Conservation (phyloP, 495 filamentous ascomycete species). For the Podospora anserina region DNA sequence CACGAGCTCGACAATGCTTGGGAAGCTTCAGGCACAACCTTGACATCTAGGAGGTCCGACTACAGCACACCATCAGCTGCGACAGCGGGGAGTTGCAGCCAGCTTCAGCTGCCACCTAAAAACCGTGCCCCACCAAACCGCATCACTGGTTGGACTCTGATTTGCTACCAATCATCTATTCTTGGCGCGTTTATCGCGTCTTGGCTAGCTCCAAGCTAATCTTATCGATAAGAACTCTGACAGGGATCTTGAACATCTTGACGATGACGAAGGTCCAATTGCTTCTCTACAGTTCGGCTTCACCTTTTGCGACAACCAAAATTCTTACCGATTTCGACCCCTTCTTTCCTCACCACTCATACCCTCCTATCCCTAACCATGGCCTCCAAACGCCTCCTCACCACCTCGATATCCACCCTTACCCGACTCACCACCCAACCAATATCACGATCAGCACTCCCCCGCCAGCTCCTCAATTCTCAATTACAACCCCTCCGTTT, state of each 20-base stretch:
- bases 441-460: neutral
- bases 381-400: slow-evolving; percentile 18
- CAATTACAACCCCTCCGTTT: slow-evolving; percentile 21
- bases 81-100: neutral
- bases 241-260: neutral
- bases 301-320: neutral
- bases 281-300: slow-evolving; percentile 1
- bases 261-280: slow-evolving; percentile 3
- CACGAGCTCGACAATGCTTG: neutral
- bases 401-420: slow-evolving; percentile 9
- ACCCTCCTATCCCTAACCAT: slow-evolving; percentile 6
- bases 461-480: slow-evolving; percentile 2
- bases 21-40: neutral
- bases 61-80: neutral
- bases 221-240: slow-evolving; percentile 1
- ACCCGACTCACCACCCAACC: slow-evolving; percentile 7
- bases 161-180: neutral
- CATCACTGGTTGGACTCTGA: neutral
- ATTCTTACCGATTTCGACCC: neutral
- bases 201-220: neutral
- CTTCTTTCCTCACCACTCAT: neutral
- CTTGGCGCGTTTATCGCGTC: neutral
- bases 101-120: neutral
- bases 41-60: neutral
- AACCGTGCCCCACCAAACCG: neutral